Evolutionary conservation across 164 flowering plant species (phyloP), one percentile per base, ranked within the genome.

Genomic region (Kalanchoe fedtschenkoi): DNA sequence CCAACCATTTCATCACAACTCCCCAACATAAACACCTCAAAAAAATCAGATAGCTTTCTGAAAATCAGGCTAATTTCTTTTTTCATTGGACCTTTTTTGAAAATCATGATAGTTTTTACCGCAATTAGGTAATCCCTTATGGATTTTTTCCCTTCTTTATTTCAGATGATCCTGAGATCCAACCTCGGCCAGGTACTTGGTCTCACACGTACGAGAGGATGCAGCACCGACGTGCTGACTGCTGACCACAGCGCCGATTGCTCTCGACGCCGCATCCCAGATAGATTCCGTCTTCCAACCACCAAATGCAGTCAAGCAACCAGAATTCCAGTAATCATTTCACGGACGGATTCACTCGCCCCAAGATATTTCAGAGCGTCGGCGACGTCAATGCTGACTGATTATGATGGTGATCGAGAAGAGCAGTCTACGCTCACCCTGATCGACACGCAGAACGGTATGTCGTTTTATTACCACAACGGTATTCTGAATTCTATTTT

Each of bases 171-270:
- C 61, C 14, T 62, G 70, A 13, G 70, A 60, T 21, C 69, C 69
- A 38, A 75, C 70, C 60, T 81, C 85, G 51, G 85, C 85, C 65
- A 78, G 85, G 63, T 74, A 81, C 72, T 77, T 78, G 26, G 85
- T 75, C 67, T 78, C 78, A 68, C 85, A 81, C 8, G 83, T 77
- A 39, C 85, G 2, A 81, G 75, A 1, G 85, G 85, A 57, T 81
- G 79, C 60, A 81, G 63, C 8, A 75, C 55, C 21, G 83, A 77
- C 43, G 83, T 81, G 71, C 85, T 81, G 11, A 75, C 70, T 81
- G 71, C 85, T 81, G 11, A 75, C 70, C 15, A 81, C 65, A 35
- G 85, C 68, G 60, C 85, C 85, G 32, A 81, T 58, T 19, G 83
- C 78, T 33, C 83, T 81, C 1, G 86, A 75, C 14, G 81, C 72